Base-by-base conservation (phyloP, 1,139 yeast species). In the Suhomyces kunorum region DNA sequence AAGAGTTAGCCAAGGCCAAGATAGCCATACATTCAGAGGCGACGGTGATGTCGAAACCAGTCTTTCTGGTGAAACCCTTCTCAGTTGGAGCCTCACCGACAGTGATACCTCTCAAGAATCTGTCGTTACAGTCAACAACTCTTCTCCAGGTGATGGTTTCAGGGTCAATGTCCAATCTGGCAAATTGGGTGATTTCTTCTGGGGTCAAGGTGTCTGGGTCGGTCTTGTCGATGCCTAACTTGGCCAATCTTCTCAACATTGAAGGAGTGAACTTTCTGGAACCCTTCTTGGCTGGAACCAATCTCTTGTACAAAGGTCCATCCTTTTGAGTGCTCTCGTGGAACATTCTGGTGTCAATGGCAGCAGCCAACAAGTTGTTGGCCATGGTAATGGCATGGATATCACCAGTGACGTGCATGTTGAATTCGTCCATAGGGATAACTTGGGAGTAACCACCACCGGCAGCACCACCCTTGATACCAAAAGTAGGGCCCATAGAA, bases 391-490 rank as follows among this genome's bases (percentile, higher is more conserved):
- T 83, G 26, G 92, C 90, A 59, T 85, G 92, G 45, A 85, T 85
- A 61, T 85, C 94, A 59, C 94, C 94, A 36, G 92, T 85, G 49
- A 85, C 71, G 61, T 85, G 92, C 83, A 85, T 78, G 65, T 85
- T 85, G 67, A 85, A 85, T 60, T 85, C 92, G 60, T 85, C 94
- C 92, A 85, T 85, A 38, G 94, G 94, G 56, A 85, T 84, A 17
- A 84, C 92, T 62, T 85, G 92, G 6, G 94, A 76, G 57, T 83
- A 84, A 39, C 92, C 92, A 59, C 92, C 94, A 53, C 94, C 94
- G 8, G 94, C 92, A 46, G 94, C 94, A 62, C 92, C 92, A 58
- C 94, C 94, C 63, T 85, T 85, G 43, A 84, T 87, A 62, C 94
- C 94, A 55, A 85, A 84, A 8, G 92, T 85, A 39, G 94, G 94